phyloP scores from a whole-genome alignment of 1,139 yeast genomes.

The Suhomyces panamericanus region DNA sequence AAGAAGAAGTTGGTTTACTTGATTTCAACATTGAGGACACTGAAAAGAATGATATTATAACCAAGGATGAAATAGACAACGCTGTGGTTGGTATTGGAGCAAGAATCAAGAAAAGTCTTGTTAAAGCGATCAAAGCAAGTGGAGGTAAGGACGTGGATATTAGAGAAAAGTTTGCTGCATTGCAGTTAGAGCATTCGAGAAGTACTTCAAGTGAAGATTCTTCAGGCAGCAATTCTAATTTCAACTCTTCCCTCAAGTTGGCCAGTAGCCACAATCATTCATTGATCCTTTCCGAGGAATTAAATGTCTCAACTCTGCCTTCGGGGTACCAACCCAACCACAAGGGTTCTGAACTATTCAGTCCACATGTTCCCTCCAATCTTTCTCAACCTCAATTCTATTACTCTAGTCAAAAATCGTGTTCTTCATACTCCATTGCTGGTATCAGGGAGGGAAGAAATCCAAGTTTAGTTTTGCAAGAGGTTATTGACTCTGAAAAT shows the following conservation, averaged over 20 bases:
- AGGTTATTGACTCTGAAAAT: constrained; percentile 35
- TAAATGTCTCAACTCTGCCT: constrained; percentile 9
- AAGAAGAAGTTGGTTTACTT: constrained; percentile 15
- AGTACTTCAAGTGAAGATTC: constrained; percentile 42
- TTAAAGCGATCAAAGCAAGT: constrained; percentile 48
- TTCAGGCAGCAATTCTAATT: constrained; percentile 18
- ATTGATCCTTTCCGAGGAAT: constrained; percentile 39
- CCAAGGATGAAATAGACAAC: constrained; percentile 65
- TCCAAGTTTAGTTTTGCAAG: constrained; percentile 31
- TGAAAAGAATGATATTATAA: constrained; percentile 39
- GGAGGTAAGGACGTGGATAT: constrained; percentile 33
- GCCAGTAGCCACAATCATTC: constrained; percentile 26
- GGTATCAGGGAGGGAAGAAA: constrained; percentile 35
- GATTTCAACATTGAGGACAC: constrained; percentile 14
- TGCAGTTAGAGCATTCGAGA: constrained; percentile 29
- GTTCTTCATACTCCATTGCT: constrained; percentile 31
- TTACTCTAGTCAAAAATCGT: constrained; percentile 11
- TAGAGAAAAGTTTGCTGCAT: constrained; percentile 26
- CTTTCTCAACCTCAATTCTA: constrained; percentile 6
- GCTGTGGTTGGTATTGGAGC: constrained; percentile 83
- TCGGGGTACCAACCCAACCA: background rate
- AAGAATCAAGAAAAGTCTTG: constrained; percentile 58
- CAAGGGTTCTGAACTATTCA: constrained; percentile 5
- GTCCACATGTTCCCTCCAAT: constrained; percentile 10
- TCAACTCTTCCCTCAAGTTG: constrained; percentile 17